Evolutionary conservation across 2,329 filamentous ascomycete genomes (phyloP).

Genomic region (Diaporthe amygdali): DNA sequence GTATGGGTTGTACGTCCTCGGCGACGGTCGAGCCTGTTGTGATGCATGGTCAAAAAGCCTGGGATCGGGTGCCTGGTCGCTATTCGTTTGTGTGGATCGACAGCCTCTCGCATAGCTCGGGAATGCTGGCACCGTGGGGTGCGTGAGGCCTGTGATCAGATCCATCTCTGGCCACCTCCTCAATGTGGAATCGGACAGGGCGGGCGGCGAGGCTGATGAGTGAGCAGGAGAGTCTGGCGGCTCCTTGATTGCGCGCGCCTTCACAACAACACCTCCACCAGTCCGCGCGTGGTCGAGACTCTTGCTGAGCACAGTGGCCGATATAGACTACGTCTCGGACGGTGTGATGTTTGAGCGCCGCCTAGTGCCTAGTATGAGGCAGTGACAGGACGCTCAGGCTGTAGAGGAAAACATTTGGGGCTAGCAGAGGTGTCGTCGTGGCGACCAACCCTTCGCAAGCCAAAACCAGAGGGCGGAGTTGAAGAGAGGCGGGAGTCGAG

Average conservation of each 20-base stretch:
- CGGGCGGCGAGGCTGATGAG: neutral
- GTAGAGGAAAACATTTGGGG: slow-evolving; percentile 16
- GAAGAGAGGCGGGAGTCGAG: neutral
- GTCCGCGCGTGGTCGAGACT: neutral
- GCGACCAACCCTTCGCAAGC: slow-evolving; percentile 16
- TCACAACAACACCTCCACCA: neutral
- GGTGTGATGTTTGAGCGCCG: slow-evolving; percentile 2
- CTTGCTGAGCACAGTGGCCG: neutral
- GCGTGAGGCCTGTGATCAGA: slow-evolving; percentile 22
- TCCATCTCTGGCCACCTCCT: slow-evolving; percentile 14
- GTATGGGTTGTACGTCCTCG: slow-evolving; percentile 35
- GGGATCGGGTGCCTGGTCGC: slow-evolving; percentile 1
- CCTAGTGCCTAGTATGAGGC: slow-evolving; percentile 12
- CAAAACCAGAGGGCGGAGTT: slow-evolving; percentile 10
- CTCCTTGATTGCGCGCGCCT: neutral
- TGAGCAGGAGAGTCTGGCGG: neutral
- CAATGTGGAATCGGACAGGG: neutral
- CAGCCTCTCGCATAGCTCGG: slow-evolving; percentile 17
- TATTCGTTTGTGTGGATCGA: neutral
- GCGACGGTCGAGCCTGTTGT: slow-evolving; percentile 17
- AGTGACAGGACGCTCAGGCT: slow-evolving; percentile 11
- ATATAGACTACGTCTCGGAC: neutral
- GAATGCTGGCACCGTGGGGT: slow-evolving; percentile 12
- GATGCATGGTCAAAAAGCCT: slow-evolving; percentile 15
- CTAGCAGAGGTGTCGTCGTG: slow-evolving; percentile 13